Base-by-base conservation (phyloP, 257 asterid genomes). In the Fraxinus quadrangulata region DNA sequence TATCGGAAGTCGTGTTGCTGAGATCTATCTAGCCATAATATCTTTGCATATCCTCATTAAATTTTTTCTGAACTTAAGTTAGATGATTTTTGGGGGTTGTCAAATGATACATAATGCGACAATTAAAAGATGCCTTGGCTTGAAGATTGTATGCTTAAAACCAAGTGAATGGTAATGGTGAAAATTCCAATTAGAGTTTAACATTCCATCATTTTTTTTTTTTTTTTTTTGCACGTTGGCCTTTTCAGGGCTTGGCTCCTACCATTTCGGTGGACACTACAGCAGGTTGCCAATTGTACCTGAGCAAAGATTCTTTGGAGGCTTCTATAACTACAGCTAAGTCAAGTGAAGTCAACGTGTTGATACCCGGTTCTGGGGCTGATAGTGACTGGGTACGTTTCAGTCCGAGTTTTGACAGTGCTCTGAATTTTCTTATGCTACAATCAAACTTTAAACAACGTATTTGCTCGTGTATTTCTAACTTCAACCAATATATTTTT, bases 181-280 rank as follows among this genome's bases (percentile, higher is more conserved):
- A 61, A 63, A 9, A 10, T 30, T 30, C 69, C 28, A 37, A 3
- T 63, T 63, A 63, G 65, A 19, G 31, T 63, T 3, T 8, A 42
- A 42, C 16, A 11, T 42, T 42, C 49, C 3, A 8, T 37, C 10
- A 1, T 7, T 36, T 34, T 34, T 5, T 34, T 34, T 34, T 37
- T 40, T 81, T 67, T 78, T 24, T 11, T 70, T 80, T 83, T 67
- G 70, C 76, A 71, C 49, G 37, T 72, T 59, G 70, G 72, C 56
- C 31, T 76, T 66, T 74, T 12, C 82, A 93, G 99, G 99, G 98
- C 37, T 84, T 92, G 1, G 96, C 98, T 73, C 99, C 99, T 70
- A 96, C 98, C 75, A 88, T 96, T 56, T 96, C 97, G 79, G 81
- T 96, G 63, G 99, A 96, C 85, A 96, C 93, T 77, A 90, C 99